Base-by-base conservation (phyloP, 2,329 filamentous ascomycete species). In the Pseudofabraea citricarpa region DNA sequence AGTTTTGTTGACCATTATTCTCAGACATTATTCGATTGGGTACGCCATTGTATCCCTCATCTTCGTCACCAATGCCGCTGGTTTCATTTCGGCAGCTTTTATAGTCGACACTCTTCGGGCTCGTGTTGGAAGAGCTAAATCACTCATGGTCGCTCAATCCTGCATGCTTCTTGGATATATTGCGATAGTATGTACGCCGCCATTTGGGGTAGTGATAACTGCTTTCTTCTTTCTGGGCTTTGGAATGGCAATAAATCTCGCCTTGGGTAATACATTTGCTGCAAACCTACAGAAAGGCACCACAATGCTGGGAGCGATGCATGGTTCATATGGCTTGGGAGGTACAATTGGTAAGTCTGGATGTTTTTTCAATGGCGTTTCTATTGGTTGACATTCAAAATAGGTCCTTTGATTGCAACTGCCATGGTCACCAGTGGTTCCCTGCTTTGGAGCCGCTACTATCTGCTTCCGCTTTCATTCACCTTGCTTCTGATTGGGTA, bases 21-120 rank as follows among this genome's bases (percentile, higher is more conserved):
- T 40, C 22, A 79, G 74, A 35, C 63, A 85, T 55, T 94, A 91
- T 58, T 53, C 72, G 45, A 87, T 93, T 44, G 83, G 83, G 32
- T 91, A 93, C 60, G 84, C 81, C 2, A 65, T 88, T 7, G 85
- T 93, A 3, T 91, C 88, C 2, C 69, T 91, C 27, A 87, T 94
- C 56, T 94, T 93, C 67, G 76, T 93, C 22, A 78, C 83, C 35
- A 87, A 87, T 54, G 87, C 88, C 0, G 51, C 83, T 4, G 88
- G 88, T 13, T 94, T 89, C 66, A 81, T 94, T 56, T 62, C 74
- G 10, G 83, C 85, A 1, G 87, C 87, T 1, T 76, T 83, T 27
- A 71, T 84, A 48, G 56, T 84, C n/a, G 83, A 90, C 55, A 63
- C 67, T 1, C 67, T 90, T 4, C 73, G 82, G 42, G 65, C 67